A percentile compares a stretch with the other conserved stretches of the same genome.
Conservation (phyloP, 2,329 filamentous ascomycete species). For the Harringtonia aguacate region DNA sequence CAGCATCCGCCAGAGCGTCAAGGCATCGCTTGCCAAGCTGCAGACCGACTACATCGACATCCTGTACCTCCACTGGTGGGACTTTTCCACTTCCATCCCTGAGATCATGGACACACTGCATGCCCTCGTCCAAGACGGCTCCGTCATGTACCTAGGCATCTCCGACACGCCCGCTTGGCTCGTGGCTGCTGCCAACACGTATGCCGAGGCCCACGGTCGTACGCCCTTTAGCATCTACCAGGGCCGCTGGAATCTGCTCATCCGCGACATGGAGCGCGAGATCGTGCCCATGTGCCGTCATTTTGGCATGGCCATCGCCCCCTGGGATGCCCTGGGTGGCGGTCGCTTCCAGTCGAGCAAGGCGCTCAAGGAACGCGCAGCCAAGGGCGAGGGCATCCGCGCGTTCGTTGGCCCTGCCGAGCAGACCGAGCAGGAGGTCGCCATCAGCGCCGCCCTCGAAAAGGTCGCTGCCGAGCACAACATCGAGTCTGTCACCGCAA, state of each 20-base stretch:
- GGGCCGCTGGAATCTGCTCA: conserved; percentile 24
- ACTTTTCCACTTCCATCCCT: conserved; percentile 28
- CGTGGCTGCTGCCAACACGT: conserved; percentile 26
- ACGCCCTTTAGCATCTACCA: conserved; percentile 28
- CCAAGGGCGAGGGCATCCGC: conserved; percentile 28
- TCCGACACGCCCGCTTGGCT: conserved; percentile 30
- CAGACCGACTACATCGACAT: conserved; percentile 33
- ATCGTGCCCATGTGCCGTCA: conserved; percentile 30
- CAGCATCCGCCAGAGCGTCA: conserved; percentile 29
- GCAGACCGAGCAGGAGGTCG: conserved; percentile 36
- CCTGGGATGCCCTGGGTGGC: conserved; percentile 49
- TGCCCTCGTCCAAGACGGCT: conserved; percentile 27
- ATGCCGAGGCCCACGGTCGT: conserved; percentile 22
- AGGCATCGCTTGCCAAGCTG: conserved; percentile 33
- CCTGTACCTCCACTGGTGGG: conserved; percentile 34
- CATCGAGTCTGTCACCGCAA: conserved; percentile 43
- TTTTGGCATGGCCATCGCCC: conserved; percentile 39
- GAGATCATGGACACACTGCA: conserved; percentile 32
- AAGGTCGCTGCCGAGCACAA: conserved; percentile 47
- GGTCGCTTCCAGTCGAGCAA: conserved; percentile 35
- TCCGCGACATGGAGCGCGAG: conserved; percentile 25
- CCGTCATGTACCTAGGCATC: conserved; percentile 29
- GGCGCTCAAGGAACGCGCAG: conserved; percentile 16
- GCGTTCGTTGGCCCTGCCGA: conserved; percentile 9
- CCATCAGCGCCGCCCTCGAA: conserved; percentile 46